phyloP scores from a whole-genome alignment of 192 early-diverging fungal genomes.

The Rhizoclosmatium globosum region DNA sequence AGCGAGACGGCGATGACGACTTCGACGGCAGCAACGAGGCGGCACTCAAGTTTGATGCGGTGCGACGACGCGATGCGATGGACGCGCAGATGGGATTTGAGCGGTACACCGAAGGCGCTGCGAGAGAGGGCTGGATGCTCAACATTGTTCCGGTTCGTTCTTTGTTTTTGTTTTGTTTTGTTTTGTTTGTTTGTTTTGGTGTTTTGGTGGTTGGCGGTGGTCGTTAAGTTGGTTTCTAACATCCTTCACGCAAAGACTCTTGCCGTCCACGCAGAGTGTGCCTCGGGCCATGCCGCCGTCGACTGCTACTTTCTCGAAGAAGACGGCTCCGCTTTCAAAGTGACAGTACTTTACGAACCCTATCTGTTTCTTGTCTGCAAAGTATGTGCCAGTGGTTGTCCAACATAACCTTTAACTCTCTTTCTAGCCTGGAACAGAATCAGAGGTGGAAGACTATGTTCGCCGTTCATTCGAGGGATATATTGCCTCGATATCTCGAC shows the following conservation, averaged over 20 bases:
- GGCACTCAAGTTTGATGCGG: conserved; percentile 23
- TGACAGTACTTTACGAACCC: conserved; percentile 83
- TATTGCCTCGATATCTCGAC: conserved; percentile 68
- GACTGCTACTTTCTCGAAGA: conserved; percentile 95
- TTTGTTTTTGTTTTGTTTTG: not conserved
- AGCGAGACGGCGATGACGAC: not conserved
- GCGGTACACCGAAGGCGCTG: conserved; percentile 46
- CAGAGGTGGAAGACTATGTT: conserved; percentile 88
- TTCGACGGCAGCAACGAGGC: not conserved
- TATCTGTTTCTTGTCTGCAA: conserved; percentile 92
- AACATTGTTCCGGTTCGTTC: conserved; percentile 89
- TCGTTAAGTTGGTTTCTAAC: not conserved
- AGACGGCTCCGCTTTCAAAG: conserved; percentile 88
- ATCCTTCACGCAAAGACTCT: conserved; percentile 23
- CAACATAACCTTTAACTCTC: not conserved
- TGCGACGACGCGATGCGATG: conserved; percentile 36
- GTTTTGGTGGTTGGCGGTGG: not conserved
- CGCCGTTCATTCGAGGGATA: conserved; percentile 71
- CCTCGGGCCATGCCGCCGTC: conserved; percentile 73
- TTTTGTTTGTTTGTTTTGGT: not conserved
- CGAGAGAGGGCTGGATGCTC: conserved; percentile 86
- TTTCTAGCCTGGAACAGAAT: conserved; percentile 70
- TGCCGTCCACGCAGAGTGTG: conserved; percentile 24
- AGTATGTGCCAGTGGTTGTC: conserved; percentile 48
- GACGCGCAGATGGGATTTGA: conserved; percentile 58